Evolutionary conservation across 148 eudicot genomes (phyloP), one percentile per base, ranked within the genome.

Genomic region (Cornus suecica): DNA sequence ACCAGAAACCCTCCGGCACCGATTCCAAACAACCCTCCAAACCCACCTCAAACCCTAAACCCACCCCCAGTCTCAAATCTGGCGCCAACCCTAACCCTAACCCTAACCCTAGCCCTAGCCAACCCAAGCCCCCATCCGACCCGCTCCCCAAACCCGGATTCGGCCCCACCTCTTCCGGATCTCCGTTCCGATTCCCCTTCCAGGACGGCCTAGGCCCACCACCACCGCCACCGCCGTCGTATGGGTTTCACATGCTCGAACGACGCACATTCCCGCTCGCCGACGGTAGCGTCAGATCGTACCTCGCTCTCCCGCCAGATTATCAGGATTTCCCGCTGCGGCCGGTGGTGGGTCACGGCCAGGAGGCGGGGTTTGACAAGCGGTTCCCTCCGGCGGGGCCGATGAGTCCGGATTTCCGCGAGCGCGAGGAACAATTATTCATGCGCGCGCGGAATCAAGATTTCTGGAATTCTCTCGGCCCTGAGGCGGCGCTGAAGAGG

Each of bases 171-270:
- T 41, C 79, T 34, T 31, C 85, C 23, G 37, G 34, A 18, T 65
- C 85, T 58, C 77, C 82, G 56, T 69, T 75, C 60, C 76, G 80
- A 28, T 54, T 65, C 60, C 76, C 81, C 34, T 54, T 65, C 69
- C 76, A 79, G 7, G 80, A 79, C 4, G 66, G 22, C 10, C 28
- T 74, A 26, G 86, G 80, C 16, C 94, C 86, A 10, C 89, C 86
- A 0, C 94, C 86, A 10, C 89, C 86, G 0, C 94, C 90, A 1
- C 87, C 88, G 23, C 96, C 96, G 0, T 58, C 86, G 1, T 94
- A 94, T 78, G 98, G 94, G 0, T 90, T 94, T 74, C 97, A 94
- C 85, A 88, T 92, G 96, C 94, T 94, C 16, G 98, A 92, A 5
- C 92, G 97, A 25, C 84, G 97, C 31, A 84, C 87, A 1, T 79